Percentiles rank a stretch among this genome's conserved stretches.
phyloP scores from a whole-genome alignment of 306 rosid genomes.

The Cercis canadensis region DNA sequence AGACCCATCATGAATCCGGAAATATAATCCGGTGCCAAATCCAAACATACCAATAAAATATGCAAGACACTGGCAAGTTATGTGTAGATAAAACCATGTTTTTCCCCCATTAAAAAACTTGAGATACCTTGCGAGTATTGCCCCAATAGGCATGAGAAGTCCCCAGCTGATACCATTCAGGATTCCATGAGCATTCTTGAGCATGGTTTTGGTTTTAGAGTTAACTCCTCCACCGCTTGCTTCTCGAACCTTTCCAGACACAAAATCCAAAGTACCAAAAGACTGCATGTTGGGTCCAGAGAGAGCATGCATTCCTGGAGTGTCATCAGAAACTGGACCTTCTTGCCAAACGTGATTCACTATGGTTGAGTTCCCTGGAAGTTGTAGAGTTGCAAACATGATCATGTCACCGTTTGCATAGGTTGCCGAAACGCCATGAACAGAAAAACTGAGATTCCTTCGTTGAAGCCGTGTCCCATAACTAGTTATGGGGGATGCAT shows the following conservation, averaged over 20 bases:
- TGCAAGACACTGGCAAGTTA: conserved; percentile 26
- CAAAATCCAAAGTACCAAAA: conserved; percentile 40
- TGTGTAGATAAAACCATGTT: conserved; percentile 39
- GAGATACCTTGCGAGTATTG: conserved; percentile 30
- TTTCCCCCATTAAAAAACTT: neutral
- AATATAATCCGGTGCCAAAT: conserved; percentile 14
- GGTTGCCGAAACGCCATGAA: conserved; percentile 24
- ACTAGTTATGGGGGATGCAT: conserved; percentile 33
- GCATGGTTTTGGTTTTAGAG: neutral
- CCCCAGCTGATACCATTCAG: conserved; percentile 49
- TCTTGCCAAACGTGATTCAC: conserved; percentile 50
- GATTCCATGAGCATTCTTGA: too few relatives aligned
- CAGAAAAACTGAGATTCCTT: conserved; percentile 33
- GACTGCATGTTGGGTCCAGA: conserved; percentile 27
- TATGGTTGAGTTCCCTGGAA: neutral
- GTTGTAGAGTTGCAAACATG: conserved; percentile 34
- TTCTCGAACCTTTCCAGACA: conserved; percentile 16
- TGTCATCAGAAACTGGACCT: conserved; percentile 31
- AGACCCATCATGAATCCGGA: too few relatives aligned
- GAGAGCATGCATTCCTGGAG: neutral
- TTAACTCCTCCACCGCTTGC: neutral
- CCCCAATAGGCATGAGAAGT: conserved; percentile 44
- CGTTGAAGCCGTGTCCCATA: conserved; percentile 22
- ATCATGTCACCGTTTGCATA: neutral
- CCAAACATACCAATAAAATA: conserved; percentile 23